Base-by-base conservation (phyloP, 2,329 filamentous ascomycete genomes). In the Nemania sp. region DNA sequence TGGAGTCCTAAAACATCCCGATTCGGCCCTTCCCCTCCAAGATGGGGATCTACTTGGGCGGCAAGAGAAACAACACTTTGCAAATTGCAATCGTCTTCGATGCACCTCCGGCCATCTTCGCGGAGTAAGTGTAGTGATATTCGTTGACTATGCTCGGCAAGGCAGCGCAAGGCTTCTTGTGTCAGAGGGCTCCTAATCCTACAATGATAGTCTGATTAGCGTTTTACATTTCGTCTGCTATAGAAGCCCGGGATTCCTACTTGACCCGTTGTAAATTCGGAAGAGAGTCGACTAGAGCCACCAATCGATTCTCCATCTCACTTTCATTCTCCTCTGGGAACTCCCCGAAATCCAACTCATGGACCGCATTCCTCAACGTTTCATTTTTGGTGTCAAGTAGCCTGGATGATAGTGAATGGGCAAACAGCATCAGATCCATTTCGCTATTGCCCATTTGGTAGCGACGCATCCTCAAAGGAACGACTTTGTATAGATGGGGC, bases 261-360 rank as follows among this genome's bases (percentile, higher is more conserved):
- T 57, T 66, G 22, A 66, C 43, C 15, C 51, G 38, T 56, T 38
- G 57, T 47, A 68, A 43, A 57, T 67, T 67, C 20, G 65, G 65
- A 20, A 67, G 65, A 1, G 5, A n/a, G 24, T 64, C 60, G 26
- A 64, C 38, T 3, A 67, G n/a, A 8, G 49, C n/a, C 18, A 64
- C 27, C 29, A 67, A 59, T 41, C 29, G 20, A 22, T 41, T 20
- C 41, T 67, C 59, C 55, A 64, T 64, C 1, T 43, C 22, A n/a
- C 10, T 5, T 13, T 47, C 5, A 13, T 32, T 0, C 0, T 13
- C 1, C 2, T 20, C 35, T 0, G 15, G 6, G 54, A 67, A 64
- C 10, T 18, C 1, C 1, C 65, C 65, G n/a, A 64, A 63, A 10
- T 64, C 65, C 15, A 67, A 10, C 15, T 67, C 65, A 24, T 41